phyloP scores from a whole-genome alignment of 2,329 filamentous ascomycete genomes.

The Penicillium sp. region DNA sequence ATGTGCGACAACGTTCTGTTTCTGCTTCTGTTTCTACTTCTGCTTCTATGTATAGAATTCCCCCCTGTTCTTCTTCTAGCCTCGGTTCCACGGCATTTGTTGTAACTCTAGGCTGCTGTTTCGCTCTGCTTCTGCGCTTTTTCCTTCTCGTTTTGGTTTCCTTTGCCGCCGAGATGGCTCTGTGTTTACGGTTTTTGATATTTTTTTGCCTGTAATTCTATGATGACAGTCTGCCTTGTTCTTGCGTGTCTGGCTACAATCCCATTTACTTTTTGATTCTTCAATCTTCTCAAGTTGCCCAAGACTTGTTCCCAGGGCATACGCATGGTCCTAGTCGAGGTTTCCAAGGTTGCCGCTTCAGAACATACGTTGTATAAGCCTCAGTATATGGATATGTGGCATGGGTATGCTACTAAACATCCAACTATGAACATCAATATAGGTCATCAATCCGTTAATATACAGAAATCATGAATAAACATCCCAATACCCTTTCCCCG shows the following conservation, averaged over 20 bases:
- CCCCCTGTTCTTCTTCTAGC: constrained; percentile 21
- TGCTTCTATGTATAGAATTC: constrained; percentile 35
- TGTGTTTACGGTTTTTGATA: constrained; percentile 23
- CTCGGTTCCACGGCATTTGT: constrained; percentile 26
- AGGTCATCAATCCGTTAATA: constrained; percentile 6
- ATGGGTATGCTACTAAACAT: neutral
- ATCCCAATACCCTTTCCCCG: neutral
- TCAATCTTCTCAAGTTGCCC: neutral
- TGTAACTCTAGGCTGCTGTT: constrained; percentile 27
- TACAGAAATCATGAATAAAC: constrained; percentile 4
- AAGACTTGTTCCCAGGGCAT: neutral
- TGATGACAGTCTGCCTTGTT: constrained; percentile 29
- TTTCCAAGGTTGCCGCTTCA: neutral
- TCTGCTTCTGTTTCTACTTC: neutral
- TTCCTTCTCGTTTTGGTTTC: constrained; percentile 13
- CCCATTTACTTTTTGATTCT: constrained; percentile 13
- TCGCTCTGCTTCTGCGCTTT: constrained; percentile 1
- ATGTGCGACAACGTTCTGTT: constrained; percentile 21
- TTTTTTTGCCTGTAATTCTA: constrained; percentile 34
- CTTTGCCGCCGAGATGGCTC: constrained; percentile 16
- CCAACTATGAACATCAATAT: constrained; percentile 1
- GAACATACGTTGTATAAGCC: neutral
- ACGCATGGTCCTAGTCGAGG: neutral
- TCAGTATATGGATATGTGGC: constrained; percentile 1
- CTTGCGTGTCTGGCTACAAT: constrained; percentile 15